Percentiles rank a stretch among this genome's conserved stretches.
Conservation (phyloP, 495 filamentous ascomycete species). For the Neurospora sp. region DNA sequence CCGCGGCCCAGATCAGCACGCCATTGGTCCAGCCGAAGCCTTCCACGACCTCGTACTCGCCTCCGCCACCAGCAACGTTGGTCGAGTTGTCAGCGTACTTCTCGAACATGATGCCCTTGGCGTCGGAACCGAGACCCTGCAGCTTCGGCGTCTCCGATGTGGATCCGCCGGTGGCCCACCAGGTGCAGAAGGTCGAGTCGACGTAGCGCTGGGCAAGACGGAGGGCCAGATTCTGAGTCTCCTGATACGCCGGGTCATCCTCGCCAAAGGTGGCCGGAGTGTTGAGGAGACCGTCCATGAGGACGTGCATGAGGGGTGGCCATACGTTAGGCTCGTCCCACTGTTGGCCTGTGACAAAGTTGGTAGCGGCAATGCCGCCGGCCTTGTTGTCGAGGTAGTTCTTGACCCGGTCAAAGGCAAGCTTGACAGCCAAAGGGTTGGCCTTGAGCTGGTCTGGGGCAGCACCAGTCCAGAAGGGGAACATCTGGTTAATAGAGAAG, state of each 20-base stretch:
- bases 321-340: constrained; percentile 46
- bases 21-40: constrained; percentile 45
- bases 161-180: constrained; percentile 38
- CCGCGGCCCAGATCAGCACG: constrained; percentile 39
- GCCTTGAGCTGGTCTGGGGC: constrained; percentile 31
- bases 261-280: constrained; percentile 36
- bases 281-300: constrained; percentile 38
- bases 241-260: constrained; percentile 31
- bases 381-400: constrained; percentile 24
- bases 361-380: constrained; percentile 37
- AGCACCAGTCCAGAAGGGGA: constrained; percentile 43
- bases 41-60: constrained; percentile 43
- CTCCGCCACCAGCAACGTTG: constrained; percentile 37
- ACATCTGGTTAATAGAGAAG: constrained; percentile 35
- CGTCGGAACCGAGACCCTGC: constrained; percentile 23
- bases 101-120: constrained; percentile 39
- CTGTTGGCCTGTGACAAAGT: constrained; percentile 37
- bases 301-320: constrained; percentile 36
- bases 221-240: constrained; percentile 29
- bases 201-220: constrained; percentile 38
- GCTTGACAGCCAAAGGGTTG: constrained; percentile 36
- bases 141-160: constrained; percentile 34
- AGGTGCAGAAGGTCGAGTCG: constrained; percentile 42
- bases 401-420: constrained; percentile 27
- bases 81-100: constrained; percentile 39